These are phyloP conservation scores for Backusella circina DNA, from an alignment of 192 early-diverging fungal species.

Conservation along the genomic window DNA sequence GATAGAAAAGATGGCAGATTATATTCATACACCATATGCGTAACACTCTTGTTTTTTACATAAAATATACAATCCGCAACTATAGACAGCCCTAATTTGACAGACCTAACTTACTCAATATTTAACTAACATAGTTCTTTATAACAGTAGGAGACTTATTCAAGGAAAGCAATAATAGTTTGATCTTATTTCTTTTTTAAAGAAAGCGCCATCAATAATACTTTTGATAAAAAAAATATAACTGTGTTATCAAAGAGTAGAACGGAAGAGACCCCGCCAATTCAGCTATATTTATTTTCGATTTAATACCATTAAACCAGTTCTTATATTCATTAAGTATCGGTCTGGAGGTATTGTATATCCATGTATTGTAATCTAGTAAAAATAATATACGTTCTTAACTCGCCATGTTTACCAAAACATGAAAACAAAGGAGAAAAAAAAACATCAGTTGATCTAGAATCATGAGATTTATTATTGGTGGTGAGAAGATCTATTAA, in stretches of 20 bases:
- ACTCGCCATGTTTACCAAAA: not conserved
- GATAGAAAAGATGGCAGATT: too few relatives aligned
- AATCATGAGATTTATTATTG: not conserved
- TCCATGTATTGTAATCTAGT: not conserved
- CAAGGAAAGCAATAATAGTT: too few relatives aligned
- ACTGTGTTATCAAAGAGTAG: not conserved
- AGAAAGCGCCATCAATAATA: too few relatives aligned
- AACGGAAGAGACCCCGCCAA: not conserved
- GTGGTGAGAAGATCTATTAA: not conserved
- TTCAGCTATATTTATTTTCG: not conserved
- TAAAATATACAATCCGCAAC: too few relatives aligned
- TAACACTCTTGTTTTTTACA: too few relatives aligned
- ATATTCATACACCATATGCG: too few relatives aligned
- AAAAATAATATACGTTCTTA: not conserved
- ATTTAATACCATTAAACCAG: not conserved
- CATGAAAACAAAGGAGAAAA: not conserved
- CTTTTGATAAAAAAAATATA: too few relatives aligned
- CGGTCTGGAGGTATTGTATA: not conserved
- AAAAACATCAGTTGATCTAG: not conserved
- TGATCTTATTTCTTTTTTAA: too few relatives aligned
- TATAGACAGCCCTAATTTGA: too few relatives aligned
- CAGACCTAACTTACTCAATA: too few relatives aligned
- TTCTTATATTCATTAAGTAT: not conserved
- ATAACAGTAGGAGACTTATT: too few relatives aligned
- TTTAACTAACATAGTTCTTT: too few relatives aligned